These are phyloP conservation scores for Agapanthus africanus DNA, from an alignment of 106 monocot genomes.

Conservation along the genomic window DNA sequence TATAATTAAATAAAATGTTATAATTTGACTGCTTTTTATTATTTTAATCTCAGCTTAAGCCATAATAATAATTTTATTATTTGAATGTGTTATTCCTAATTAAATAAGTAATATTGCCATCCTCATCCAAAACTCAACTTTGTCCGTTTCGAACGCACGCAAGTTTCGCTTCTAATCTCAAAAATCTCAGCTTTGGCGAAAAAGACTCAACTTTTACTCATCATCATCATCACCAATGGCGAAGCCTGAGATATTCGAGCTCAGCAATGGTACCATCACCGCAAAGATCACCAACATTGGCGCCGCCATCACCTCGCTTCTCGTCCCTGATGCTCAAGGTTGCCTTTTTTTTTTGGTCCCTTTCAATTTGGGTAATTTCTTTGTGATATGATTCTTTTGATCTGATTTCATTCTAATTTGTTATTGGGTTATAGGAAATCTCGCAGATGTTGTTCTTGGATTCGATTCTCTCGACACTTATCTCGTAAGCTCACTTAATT, in stretches of 20 bases:
- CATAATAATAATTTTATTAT: no score
- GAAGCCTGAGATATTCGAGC: constrained; percentile 52
- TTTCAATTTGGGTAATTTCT: constrained; percentile 24
- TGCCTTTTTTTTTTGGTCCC: no score
- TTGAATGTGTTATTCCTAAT: no score
- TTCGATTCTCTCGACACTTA: constrained; percentile 50
- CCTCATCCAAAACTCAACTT: no score
- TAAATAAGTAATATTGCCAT: no score
- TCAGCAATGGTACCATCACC: constrained; percentile 53
- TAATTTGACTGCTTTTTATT: no score
- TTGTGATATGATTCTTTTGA: constrained; percentile 13
- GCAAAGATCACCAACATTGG: constrained; percentile 65
- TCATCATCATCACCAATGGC: not conserved
- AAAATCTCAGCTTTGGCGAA: no score
- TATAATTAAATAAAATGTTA: no score
- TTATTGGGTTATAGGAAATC: constrained; percentile 37
- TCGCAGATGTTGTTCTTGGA: constrained; percentile 62
- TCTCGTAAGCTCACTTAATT: constrained; percentile 17
- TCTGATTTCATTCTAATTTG: not conserved
- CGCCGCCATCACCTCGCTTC: constrained; percentile 70
- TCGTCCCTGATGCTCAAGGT: constrained; percentile 77
- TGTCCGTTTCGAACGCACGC: no score
- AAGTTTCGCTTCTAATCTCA: no score
- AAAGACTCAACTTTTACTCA: not conserved
- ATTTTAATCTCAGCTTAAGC: no score